Percentiles rank a stretch among this genome's conserved stretches.
These are phyloP conservation scores for Tetrahymena malaccensis DNA, from an alignment of 73 alveolate genomes.

Conservation along the genomic window DNA sequence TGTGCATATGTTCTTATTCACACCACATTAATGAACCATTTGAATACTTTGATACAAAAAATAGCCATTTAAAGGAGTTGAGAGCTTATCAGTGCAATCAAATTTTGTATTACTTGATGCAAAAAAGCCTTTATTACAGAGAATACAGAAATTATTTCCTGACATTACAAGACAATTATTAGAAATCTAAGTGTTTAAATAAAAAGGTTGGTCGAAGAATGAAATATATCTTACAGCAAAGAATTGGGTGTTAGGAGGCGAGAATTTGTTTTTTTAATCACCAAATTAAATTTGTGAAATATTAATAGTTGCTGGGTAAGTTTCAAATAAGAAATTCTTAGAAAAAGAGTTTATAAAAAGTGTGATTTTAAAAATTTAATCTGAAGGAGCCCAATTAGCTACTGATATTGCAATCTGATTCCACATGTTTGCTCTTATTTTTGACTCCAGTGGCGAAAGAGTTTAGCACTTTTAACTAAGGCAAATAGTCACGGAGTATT, in stretches of 20 bases:
- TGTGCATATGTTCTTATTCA: neutral
- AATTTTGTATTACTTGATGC: neutral
- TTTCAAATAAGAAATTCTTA: neutral
- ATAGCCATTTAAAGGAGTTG: neutral
- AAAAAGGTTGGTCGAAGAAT: neutral
- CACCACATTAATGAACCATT: neutral
- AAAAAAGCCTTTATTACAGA: neutral
- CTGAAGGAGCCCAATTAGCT: neutral
- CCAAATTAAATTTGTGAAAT: neutral
- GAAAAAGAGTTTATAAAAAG: neutral
- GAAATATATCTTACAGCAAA: neutral
- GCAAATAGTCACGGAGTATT: neutral
- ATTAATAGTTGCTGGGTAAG: neutral
- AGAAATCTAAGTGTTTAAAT: neutral
- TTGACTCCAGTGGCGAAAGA: neutral
- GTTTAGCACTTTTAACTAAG: neutral
- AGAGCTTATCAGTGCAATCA: neutral
- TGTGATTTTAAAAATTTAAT: neutral
- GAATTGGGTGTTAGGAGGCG: neutral
- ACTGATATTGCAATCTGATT: neutral
- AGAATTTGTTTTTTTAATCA: neutral
- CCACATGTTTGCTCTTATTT: neutral
- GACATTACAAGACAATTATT: neutral
- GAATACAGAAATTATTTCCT: neutral
- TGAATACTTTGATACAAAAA: neutral